Evolutionary conservation across 2,329 filamentous ascomycete species (phyloP), one percentile per base, ranked within the genome.

Genomic region (Aspergillus sergii): DNA sequence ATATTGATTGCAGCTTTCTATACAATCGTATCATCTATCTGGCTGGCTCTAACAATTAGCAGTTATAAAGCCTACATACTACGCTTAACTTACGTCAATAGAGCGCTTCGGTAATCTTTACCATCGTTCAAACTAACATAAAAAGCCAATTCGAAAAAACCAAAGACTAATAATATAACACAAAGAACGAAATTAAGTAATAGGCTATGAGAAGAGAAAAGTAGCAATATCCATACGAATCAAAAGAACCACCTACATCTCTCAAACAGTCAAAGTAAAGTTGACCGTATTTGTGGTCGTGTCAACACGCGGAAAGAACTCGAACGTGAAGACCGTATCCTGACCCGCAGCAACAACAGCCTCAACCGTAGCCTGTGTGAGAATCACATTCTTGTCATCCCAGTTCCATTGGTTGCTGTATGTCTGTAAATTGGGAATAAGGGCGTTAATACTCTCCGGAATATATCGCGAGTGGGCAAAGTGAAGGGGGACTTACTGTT

Each of bases 351-450:
- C 71, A 39, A 83, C 76, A 8, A 88, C 83, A 0, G 79, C 80
- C 55, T 81, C 75, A 43, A 86, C 70, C 0, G 81, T 81, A 2
- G 75, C 72, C 0, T 78, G 71, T 4, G 76, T 81, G n/a, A 88
- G 65, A 4, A 85, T 81, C 1, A 88, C 75, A 60, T 80, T 72
- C 19, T 72, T 68, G 1, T 70, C 77, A 63, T 85, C 82, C 76
- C 81, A 87, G 57, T 82, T 81, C 80, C 82, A 88, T 61, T 86
- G 84, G 23, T 72, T 78, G 10, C 71, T 76, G 61, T 81, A 86
- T 3, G 85, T 87, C 75, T 75, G 55, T 43, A 48, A 4, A 51
- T 32, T 10, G n/a, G 32, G 1, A 39, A 41, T n/a, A 57, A 43
- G 11, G 2, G n/a, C 8, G 28, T 51, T 3, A 51, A 14, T 34